phyloP scores from a whole-genome alignment of 129 eudicot species.

The Rutidosis leptorrhynchoides region DNA sequence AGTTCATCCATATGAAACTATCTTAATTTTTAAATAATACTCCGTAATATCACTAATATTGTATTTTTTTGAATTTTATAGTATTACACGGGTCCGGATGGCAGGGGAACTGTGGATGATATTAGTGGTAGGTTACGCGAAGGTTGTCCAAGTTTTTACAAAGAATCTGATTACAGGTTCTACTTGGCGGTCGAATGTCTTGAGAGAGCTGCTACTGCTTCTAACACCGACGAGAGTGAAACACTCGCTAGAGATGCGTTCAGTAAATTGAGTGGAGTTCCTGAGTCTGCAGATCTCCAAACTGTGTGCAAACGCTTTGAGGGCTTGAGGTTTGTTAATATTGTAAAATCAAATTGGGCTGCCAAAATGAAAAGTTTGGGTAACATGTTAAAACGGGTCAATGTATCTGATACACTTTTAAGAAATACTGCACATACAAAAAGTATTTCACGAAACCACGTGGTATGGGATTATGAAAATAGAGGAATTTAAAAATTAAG shows the following conservation, averaged over 20 bases:
- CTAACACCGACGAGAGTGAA: slow-evolving; percentile 68
- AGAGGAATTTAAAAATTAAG: no score
- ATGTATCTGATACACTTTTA: no score
- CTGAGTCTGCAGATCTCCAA: slow-evolving; percentile 94
- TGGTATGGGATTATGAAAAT: no score
- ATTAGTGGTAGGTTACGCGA: slow-evolving; percentile 81
- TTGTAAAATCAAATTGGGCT: neutral
- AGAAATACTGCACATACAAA: no score
- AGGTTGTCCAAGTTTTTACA: slow-evolving; percentile 96
- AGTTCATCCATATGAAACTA: neutral
- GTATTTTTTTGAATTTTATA: slow-evolving; percentile 36
- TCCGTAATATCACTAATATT: slow-evolving; percentile 32
- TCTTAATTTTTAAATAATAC: neutral
- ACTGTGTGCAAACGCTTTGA: slow-evolving; percentile 93
- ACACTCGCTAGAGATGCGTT: slow-evolving; percentile 89
- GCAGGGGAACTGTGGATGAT: slow-evolving; percentile 98
- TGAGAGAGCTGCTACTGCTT: slow-evolving; percentile 87
- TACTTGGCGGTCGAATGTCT: slow-evolving; percentile 95
- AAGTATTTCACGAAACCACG: no score
- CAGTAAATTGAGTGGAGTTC: slow-evolving; percentile 75
- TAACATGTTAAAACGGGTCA: neutral
- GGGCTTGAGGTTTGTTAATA: slow-evolving; percentile 59
- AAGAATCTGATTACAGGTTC: slow-evolving; percentile 92
- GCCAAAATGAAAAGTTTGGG: neutral
- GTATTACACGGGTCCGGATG: slow-evolving; percentile 98